Evolutionary conservation across 139 green algal genomes (phyloP).

Genomic region (Picochlorum sp.): DNA sequence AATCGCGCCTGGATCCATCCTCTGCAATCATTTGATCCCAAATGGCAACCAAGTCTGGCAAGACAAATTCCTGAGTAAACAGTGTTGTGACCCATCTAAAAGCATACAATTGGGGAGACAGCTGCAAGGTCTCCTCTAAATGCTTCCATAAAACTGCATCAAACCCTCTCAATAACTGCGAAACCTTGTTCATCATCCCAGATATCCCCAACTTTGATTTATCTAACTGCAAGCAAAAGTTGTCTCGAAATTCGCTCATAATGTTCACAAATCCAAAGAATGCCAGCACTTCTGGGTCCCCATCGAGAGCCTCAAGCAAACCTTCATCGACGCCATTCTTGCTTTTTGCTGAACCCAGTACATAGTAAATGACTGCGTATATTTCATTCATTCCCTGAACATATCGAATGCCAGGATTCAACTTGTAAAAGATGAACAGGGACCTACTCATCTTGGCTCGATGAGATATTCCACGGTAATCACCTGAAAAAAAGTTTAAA

Average conservation of each 20-base stretch:
- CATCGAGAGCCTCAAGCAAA: neutral
- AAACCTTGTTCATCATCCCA: slow-evolving; percentile 65
- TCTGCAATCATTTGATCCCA: slow-evolving; percentile 76
- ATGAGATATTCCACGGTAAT: slow-evolving; percentile 20
- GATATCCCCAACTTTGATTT: slow-evolving; percentile 80
- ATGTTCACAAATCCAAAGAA: slow-evolving; percentile 91
- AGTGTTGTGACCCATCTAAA: slow-evolving; percentile 94
- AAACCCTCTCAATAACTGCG: slow-evolving; percentile 38
- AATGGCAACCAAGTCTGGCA: slow-evolving; percentile 72
- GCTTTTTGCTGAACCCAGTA: slow-evolving; percentile 44
- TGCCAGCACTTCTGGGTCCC: slow-evolving; percentile 75
- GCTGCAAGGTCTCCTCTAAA: slow-evolving; percentile 9
- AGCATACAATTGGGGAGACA: slow-evolving; percentile 87
- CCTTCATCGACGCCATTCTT: slow-evolving; percentile 21
- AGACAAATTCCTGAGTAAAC: slow-evolving; percentile 76
- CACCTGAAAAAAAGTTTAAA: slow-evolving; percentile 90
- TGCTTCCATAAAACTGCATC: slow-evolving; percentile 9
- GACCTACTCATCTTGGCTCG: slow-evolving; percentile 52
- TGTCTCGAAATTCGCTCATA: slow-evolving; percentile 77
- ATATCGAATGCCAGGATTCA: slow-evolving; percentile 92
- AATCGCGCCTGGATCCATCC: slow-evolving; percentile 37
- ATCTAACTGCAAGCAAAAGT: slow-evolving; percentile 90
- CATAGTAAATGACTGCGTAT: slow-evolving; percentile 82
- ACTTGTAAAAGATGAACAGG: slow-evolving; percentile 96
- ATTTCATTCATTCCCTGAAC: slow-evolving; percentile 99